These are phyloP conservation scores for Albifimbria verrucaria DNA, from an alignment of 2,329 filamentous ascomycete species.

Conservation along the genomic window DNA sequence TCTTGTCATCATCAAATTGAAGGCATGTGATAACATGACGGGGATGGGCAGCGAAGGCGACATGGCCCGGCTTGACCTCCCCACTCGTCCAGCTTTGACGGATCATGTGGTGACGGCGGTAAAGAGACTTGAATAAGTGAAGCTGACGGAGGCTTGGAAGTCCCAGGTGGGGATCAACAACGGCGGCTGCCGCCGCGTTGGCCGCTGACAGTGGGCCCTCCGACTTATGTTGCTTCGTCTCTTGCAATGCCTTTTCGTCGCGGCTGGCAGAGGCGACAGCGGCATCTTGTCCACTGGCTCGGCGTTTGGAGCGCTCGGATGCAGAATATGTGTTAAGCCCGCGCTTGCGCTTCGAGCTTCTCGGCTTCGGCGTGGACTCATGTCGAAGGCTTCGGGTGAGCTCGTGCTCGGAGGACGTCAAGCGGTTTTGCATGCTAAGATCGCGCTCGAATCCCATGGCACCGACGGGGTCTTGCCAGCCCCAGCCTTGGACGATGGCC, in stretches of 20 bases:
- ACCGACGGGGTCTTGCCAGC: slow-evolving; percentile 87
- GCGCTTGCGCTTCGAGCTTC: slow-evolving; percentile 57
- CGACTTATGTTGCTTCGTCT: slow-evolving; percentile 52
- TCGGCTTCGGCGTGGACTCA: slow-evolving; percentile 40
- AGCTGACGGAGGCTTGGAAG: slow-evolving; percentile 75
- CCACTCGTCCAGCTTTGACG: slow-evolving; percentile 89
- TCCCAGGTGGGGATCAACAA: slow-evolving; percentile 79
- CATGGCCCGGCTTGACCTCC: slow-evolving; percentile 78
- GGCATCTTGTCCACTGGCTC: slow-evolving; percentile 45
- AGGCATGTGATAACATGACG: slow-evolving; percentile 96
- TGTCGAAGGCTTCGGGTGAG: slow-evolving; percentile 39
- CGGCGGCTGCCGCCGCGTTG: slow-evolving; percentile 75
- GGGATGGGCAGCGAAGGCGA: slow-evolving; percentile 95
- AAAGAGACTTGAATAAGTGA: slow-evolving; percentile 94
- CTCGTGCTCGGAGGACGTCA: slow-evolving; percentile 53
- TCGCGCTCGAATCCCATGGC: slow-evolving; percentile 76
- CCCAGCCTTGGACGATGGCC: slow-evolving; percentile 90
- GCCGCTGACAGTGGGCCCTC: slow-evolving; percentile 87
- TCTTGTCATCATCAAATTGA: slow-evolving; percentile 97
- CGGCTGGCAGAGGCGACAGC: slow-evolving; percentile 27
- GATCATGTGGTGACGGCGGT: slow-evolving; percentile 88
- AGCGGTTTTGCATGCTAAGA: slow-evolving; percentile 57
- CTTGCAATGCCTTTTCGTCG: slow-evolving; percentile 36
- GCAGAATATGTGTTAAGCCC: slow-evolving; percentile 40
- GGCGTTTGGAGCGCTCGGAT: slow-evolving; percentile 52